phyloP scores from a whole-genome alignment of 768 basidiomycete species.

The Mycena epipterygia region DNA sequence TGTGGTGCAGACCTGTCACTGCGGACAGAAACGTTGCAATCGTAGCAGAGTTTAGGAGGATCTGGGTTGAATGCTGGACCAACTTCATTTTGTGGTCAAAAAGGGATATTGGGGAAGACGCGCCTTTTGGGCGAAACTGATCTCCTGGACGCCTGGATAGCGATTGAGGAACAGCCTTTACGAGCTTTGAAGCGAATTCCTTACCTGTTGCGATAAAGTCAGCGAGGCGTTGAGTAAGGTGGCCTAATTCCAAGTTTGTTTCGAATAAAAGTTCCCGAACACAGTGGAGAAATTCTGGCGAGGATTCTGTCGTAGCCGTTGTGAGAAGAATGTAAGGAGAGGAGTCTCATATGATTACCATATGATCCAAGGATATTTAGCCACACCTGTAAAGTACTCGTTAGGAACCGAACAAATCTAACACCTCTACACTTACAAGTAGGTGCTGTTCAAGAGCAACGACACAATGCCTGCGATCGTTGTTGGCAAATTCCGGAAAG shows the following conservation, averaged over 20 bases:
- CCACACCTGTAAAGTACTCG: constrained; percentile 16
- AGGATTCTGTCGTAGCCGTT: constrained; percentile 1
- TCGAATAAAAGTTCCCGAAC: constrained; percentile 27
- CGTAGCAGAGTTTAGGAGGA: constrained; percentile 25
- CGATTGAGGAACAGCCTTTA: no score
- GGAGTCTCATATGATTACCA: neutral
- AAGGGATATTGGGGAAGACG: no score
- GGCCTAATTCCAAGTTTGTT: constrained; percentile 11
- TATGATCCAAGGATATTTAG: constrained; percentile 27
- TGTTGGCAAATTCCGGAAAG: constrained; percentile 23
- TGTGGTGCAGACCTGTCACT: constrained; percentile 12
- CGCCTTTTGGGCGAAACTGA: constrained; percentile 30
- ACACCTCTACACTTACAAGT: constrained; percentile 14
- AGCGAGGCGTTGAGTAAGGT: constrained; percentile 11
- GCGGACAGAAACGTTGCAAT: constrained; percentile 30
- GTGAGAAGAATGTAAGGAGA: neutral
- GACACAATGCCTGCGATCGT: constrained; percentile 22
- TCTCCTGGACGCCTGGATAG: constrained; percentile 23
- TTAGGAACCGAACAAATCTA: no score
- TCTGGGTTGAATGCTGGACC: constrained; percentile 25
- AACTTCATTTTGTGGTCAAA: no score
- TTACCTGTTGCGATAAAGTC: constrained; percentile 26
- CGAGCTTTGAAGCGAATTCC: neutral
- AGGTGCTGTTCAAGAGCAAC: constrained; percentile 25
- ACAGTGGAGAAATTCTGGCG: constrained; percentile 25